These are phyloP conservation scores for Citropsis articulata DNA, from an alignment of 345 rosid species.

Conservation along the genomic window DNA sequence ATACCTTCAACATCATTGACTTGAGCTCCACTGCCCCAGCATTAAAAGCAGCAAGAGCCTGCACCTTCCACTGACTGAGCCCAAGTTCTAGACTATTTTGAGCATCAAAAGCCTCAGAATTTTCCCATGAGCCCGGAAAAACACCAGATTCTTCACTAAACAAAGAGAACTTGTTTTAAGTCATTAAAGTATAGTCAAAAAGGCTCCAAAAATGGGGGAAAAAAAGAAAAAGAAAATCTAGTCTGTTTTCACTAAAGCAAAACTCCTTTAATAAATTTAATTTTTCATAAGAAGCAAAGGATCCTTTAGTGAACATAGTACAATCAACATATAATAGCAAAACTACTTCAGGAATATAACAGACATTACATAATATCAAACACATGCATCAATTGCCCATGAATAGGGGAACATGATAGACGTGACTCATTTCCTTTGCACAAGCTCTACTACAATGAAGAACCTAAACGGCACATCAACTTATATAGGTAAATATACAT, in stretches of 20 bases:
- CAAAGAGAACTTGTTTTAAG: slow-evolving; percentile 16
- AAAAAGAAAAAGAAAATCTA: not conserved
- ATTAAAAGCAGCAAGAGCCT: slow-evolving; percentile 56
- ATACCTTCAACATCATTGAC: slow-evolving; percentile 76
- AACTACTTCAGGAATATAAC: not conserved
- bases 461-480: no score
- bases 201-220: not conserved
- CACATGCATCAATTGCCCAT: not conserved
- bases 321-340: not conserved
- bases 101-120: slow-evolving; percentile 30
- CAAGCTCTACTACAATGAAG: no score
- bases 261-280: not conserved
- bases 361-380: not conserved
- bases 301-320: not conserved
- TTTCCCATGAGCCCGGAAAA: slow-evolving; percentile 54
- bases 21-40: slow-evolving; percentile 58
- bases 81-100: slow-evolving; percentile 65
- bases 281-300: not conserved
- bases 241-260: not conserved
- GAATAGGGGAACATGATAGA: not conserved
- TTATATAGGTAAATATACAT: no score
- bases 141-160: slow-evolving; percentile 67
- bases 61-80: slow-evolving; percentile 62
- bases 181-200: not conserved
- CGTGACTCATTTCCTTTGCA: not conserved